Conservation (phyloP, 2,329 filamentous ascomycete genomes). For the Aquanectria penicillioides region DNA sequence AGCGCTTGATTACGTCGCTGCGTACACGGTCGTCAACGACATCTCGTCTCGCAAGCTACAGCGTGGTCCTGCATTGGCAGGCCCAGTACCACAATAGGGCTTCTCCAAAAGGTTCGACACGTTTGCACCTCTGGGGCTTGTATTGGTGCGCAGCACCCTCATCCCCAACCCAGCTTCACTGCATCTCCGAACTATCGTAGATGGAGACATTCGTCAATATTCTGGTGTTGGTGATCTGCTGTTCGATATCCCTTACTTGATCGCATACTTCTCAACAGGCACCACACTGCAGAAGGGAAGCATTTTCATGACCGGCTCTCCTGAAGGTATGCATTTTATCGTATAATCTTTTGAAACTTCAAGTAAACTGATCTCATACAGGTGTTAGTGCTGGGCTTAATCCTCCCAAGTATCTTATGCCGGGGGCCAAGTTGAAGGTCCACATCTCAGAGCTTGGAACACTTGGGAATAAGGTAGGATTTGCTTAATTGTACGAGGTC, state of each 20-base stretch:
- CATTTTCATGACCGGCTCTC: conserved; percentile 56
- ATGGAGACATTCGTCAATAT: conserved; percentile 56
- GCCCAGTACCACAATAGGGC: conserved; percentile 40
- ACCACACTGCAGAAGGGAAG: conserved; percentile 56
- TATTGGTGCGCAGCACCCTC: conserved; percentile 38
- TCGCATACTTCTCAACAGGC: conserved; percentile 47
- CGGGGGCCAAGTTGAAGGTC: conserved; percentile 53
- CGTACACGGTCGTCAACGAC: conserved; percentile 66
- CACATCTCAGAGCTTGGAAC: conserved; percentile 53
- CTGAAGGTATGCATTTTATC: conserved; percentile 21
- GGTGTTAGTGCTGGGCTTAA: conserved; percentile 55
- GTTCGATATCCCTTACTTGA: conserved; percentile 51
- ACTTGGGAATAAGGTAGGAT: conserved; percentile 47
- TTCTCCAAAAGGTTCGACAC: conserved; percentile 56
- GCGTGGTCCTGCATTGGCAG: conserved; percentile 59
- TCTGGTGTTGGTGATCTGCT: conserved; percentile 55
- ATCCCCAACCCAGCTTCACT: conserved; percentile 49
- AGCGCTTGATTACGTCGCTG: conserved; percentile 62
- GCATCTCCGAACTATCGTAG: conserved; percentile 56
- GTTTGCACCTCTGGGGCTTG: conserved; percentile 60
- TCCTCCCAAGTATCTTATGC: conserved; percentile 50
- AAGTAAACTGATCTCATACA: conserved; percentile 14
- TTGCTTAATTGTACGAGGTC: no score
- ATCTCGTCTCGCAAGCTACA: conserved; percentile 60
- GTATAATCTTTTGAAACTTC: background rate